Percentiles rank a stretch among this genome's conserved stretches.
Evolutionary conservation across 331 rosid species (phyloP).

Genomic region (Acacia pycnantha): DNA sequence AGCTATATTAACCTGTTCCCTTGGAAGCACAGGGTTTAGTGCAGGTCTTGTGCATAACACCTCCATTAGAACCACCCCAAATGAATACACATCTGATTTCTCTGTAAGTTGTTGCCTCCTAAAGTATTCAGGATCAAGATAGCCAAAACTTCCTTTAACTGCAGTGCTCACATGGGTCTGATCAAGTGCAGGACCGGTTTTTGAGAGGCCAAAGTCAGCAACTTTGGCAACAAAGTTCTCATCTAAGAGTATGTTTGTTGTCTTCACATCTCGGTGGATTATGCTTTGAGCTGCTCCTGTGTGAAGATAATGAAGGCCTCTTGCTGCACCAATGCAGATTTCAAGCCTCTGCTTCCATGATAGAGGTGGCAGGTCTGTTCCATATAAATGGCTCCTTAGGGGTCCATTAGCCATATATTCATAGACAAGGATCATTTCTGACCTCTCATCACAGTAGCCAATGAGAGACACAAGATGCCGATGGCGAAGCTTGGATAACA

Average conservation of each 20-base stretch:
- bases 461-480: slow-evolving; percentile 97
- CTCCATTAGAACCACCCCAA: slow-evolving; percentile 95
- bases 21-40: slow-evolving; percentile 86
- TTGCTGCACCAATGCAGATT: slow-evolving; percentile 94
- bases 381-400: slow-evolving; percentile 89
- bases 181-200: slow-evolving; percentile 88
- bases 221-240: slow-evolving; percentile 93
- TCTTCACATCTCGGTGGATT: slow-evolving; percentile 95
- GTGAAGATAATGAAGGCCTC: slow-evolving; percentile 97
- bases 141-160: slow-evolving; percentile 97
- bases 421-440: slow-evolving; percentile 94
- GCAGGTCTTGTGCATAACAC: slow-evolving; percentile 98
- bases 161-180: slow-evolving; percentile 98
- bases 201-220: slow-evolving; percentile 96
- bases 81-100: slow-evolving; percentile 95
- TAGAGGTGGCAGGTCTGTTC: slow-evolving; percentile 71
- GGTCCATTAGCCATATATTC: slow-evolving; percentile 99
- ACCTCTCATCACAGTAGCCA: slow-evolving; percentile 92
- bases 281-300: slow-evolving; percentile 92
- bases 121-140: slow-evolving; percentile 96
- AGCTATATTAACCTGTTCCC: slow-evolving; percentile 94
- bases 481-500: slow-evolving; percentile 96
- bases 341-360: slow-evolving; percentile 94
- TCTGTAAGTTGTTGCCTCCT: slow-evolving; percentile 95
- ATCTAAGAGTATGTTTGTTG: slow-evolving; percentile 92